These are phyloP conservation scores for Hymenoscyphus linearis DNA, from an alignment of 2,329 filamentous ascomycete species.

Conservation along the genomic window DNA sequence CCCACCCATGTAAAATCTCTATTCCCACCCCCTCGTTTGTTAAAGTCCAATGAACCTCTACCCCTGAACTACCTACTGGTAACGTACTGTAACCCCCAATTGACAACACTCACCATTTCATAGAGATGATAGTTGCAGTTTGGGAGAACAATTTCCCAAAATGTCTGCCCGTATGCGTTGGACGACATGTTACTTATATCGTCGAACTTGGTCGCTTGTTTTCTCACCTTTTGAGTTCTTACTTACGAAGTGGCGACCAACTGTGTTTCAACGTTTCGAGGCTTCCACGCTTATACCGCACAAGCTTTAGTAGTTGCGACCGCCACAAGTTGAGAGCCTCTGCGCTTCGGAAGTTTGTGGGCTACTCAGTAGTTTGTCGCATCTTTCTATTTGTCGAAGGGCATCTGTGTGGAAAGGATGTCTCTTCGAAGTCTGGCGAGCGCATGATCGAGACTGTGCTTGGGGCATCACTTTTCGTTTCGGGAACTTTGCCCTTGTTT, in stretches of 20 bases:
- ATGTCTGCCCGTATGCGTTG: neutral
- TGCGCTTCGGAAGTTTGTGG: neutral
- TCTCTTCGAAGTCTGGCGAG: constrained; percentile 2
- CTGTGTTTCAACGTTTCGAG: neutral
- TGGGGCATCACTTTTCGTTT: constrained; percentile 12
- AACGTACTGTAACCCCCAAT: too few species aligned
- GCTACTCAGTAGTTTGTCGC: constrained; percentile 12
- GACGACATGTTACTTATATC: neutral
- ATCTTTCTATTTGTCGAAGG: constrained; percentile 2
- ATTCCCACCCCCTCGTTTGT: too few species aligned
- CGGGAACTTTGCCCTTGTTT: constrained; percentile 4
- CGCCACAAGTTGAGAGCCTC: constrained; percentile 4
- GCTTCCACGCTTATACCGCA: neutral
- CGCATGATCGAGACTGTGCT: constrained; percentile 11
- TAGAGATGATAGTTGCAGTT: too few species aligned
- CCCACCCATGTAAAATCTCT: too few species aligned
- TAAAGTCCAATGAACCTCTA: too few species aligned
- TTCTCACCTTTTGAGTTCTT: too few species aligned
- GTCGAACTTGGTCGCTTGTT: neutral
- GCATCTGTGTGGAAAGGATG: constrained; percentile 4
- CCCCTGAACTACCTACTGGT: too few species aligned
- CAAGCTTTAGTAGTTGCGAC: constrained; percentile 8
- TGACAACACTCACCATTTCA: too few species aligned
- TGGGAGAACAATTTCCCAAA: too few species aligned
- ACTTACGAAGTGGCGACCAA: neutral